Conservation (phyloP, 371 early-diverging fungal species). For the Sanchytrium tribonematis region DNA sequence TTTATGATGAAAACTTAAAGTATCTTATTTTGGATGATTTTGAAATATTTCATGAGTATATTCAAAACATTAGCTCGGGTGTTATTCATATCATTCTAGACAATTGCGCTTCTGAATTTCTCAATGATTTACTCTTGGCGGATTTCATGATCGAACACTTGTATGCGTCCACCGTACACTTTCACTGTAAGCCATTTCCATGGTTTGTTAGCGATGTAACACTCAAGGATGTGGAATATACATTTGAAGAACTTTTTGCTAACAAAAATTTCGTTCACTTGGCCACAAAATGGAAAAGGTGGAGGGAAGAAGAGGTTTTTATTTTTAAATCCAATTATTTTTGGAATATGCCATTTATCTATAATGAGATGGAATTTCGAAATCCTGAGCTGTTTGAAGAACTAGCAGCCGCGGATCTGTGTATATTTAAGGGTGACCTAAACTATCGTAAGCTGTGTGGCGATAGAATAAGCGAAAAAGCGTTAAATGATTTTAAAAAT, state of each 20-base stretch:
- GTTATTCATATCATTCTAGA: not conserved
- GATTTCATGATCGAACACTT: conserved; percentile 46
- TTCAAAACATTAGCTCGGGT: not conserved
- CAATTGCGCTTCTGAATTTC: conserved; percentile 46
- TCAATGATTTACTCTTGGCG: conserved; percentile 56
- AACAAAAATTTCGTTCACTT: conserved; percentile 14
- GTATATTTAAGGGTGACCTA: conserved; percentile 80
- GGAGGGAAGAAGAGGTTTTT: conserved; percentile 43
- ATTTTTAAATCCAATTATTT: conserved; percentile 33
- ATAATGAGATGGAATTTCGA: conserved; percentile 32
- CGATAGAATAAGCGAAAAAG: not conserved
- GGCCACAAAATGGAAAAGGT: conserved; percentile 17
- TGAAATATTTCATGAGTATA: not conserved
- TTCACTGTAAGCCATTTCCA: conserved; percentile 59
- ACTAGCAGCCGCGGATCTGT: conserved; percentile 23
- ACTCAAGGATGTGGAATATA: conserved; percentile 4
- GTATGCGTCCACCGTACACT: conserved; percentile 31
- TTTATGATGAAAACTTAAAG: conserved; percentile 11
- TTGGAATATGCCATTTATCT: conserved; percentile 55
- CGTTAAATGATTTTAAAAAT: not conserved
- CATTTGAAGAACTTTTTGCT: conserved; percentile 32
- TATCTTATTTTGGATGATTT: not conserved
- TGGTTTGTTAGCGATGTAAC: conserved; percentile 50
- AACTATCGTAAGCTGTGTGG: conserved; percentile 50
- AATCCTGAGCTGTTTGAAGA: conserved; percentile 31